phyloP scores from a whole-genome alignment of 1,139 yeast genomes.

The Eremothecium gossypii region DNA sequence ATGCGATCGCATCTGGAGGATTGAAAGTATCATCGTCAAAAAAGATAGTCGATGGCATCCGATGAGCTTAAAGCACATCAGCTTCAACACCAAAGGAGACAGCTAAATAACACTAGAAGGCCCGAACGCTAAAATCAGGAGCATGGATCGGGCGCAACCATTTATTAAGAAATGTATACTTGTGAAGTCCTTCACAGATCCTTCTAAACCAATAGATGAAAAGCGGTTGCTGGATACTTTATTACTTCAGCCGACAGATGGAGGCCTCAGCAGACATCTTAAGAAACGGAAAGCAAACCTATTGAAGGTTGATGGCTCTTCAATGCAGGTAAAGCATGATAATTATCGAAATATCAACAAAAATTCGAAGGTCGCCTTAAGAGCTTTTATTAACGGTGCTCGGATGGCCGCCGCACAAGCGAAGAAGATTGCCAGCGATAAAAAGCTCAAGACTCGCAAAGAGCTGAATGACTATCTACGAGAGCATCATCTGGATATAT shows the following conservation, averaged over 20 bases:
- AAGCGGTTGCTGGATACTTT: constrained; percentile 24
- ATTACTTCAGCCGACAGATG: constrained; percentile 28
- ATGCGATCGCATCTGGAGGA: too few species aligned
- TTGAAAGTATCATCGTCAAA: too few species aligned
- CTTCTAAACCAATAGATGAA: constrained; percentile 25
- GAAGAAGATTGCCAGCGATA: constrained; percentile 15
- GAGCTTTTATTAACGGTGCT: constrained; percentile 18
- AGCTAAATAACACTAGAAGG: too few species aligned
- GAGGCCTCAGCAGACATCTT: constrained; percentile 20
- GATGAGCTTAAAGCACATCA: too few species aligned
- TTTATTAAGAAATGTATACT: constrained; percentile 25
- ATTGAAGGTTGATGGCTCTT: constrained; percentile 5
- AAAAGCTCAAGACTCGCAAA: constrained; percentile 9
- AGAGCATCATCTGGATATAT: constrained; percentile 14
- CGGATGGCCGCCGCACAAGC: constrained; percentile 14
- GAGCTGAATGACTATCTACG: constrained; percentile 13
- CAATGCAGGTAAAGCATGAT: constrained; percentile 13
- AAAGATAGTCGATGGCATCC: too few species aligned
- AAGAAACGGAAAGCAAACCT: constrained; percentile 15
- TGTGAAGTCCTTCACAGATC: constrained; percentile 23
- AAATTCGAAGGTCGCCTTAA: constrained; percentile 23
- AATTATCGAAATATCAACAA: constrained; percentile 22
- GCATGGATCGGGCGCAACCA: constrained; percentile 25
- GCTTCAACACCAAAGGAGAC: too few species aligned
- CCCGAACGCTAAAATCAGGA: too few species aligned